phyloP scores from a whole-genome alignment of 2,329 filamentous ascomycete species.

The Pseudogymnoascus sp. region DNA sequence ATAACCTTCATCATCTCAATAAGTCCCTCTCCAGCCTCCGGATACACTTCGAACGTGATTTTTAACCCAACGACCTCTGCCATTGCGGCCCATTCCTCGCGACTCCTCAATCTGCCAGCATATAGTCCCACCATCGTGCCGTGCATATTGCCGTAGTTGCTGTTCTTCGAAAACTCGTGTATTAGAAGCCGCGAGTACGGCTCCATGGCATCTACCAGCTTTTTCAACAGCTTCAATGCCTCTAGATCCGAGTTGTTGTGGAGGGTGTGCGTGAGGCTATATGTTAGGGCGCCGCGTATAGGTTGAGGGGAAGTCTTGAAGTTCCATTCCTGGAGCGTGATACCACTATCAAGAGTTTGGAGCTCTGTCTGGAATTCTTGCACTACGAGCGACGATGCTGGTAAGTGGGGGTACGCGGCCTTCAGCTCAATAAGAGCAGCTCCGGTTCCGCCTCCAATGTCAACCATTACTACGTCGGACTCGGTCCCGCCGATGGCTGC shows the following conservation, averaged over 20 bases:
- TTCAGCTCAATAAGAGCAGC: conserved; percentile 31
- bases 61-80: conserved; percentile 27
- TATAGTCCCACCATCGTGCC: conserved; percentile 31
- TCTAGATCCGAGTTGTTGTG: conserved; percentile 32
- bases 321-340: conserved; percentile 29
- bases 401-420: conserved; percentile 26
- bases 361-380: conserved; percentile 31
- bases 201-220: conserved; percentile 28
- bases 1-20: conserved; percentile 28
- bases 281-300: conserved; percentile 27
- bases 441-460: conserved; percentile 31
- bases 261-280: conserved; percentile 30
- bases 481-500: conserved; percentile 17
- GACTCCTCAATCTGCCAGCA: conserved; percentile 28
- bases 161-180: conserved; percentile 30
- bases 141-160: conserved; percentile 29
- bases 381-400: conserved; percentile 24
- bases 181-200: conserved; percentile 29
- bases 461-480: conserved; percentile 25
- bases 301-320: conserved; percentile 29
- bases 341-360: conserved; percentile 13
- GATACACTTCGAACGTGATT: conserved; percentile 30
- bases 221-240: conserved; percentile 29
- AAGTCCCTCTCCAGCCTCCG: conserved; percentile 26
- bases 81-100: conserved; percentile 29